Evolutionary conservation across 1,284 basidiomycete species (phyloP).

Genomic region (Leccinum cinnamomeum): DNA sequence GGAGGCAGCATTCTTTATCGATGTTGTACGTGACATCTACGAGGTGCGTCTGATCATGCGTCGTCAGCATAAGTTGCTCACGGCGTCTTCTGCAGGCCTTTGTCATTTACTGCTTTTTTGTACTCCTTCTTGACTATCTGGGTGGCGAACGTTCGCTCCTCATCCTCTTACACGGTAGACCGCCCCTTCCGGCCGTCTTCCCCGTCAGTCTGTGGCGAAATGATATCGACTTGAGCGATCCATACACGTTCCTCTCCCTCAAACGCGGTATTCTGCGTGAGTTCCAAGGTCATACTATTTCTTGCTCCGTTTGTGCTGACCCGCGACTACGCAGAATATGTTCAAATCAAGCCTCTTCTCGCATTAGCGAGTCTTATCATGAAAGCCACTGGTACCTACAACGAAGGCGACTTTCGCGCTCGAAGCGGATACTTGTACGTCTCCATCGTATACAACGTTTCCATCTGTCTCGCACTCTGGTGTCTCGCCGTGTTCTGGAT

Average conservation of each 20-base stretch:
- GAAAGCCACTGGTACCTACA: slow-evolving; percentile 85
- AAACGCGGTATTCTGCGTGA: slow-evolving; percentile 93
- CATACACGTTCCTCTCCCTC: slow-evolving; percentile 90
- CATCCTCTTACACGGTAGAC: slow-evolving; percentile 87
- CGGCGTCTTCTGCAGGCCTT: no score
- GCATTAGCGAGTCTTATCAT: slow-evolving; percentile 84
- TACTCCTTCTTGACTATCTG: no score
- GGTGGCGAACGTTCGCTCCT: slow-evolving; percentile 47
- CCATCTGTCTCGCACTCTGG: slow-evolving; percentile 76
- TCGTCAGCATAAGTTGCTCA: no score
- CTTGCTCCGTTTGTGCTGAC: slow-evolving; percentile 5
- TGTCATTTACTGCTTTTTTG: no score
- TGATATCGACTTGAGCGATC: slow-evolving; percentile 89
- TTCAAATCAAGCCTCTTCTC: slow-evolving; percentile 92
- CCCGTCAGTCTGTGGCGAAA: slow-evolving; percentile 77
- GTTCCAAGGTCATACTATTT: slow-evolving; percentile 33
- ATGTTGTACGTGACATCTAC: no score
- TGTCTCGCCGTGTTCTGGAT: slow-evolving; percentile 96
- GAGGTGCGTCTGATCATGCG: no score
- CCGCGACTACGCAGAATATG: slow-evolving; percentile 71
- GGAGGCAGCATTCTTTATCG: no score
- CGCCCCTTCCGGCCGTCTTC: slow-evolving; percentile 84
- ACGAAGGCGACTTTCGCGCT: slow-evolving; percentile 83
- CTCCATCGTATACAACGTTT: slow-evolving; percentile 78
- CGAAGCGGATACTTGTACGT: slow-evolving; percentile 93